Evolutionary conservation across 805 yeast species (phyloP).

Genomic region (Ogataea angusta): DNA sequence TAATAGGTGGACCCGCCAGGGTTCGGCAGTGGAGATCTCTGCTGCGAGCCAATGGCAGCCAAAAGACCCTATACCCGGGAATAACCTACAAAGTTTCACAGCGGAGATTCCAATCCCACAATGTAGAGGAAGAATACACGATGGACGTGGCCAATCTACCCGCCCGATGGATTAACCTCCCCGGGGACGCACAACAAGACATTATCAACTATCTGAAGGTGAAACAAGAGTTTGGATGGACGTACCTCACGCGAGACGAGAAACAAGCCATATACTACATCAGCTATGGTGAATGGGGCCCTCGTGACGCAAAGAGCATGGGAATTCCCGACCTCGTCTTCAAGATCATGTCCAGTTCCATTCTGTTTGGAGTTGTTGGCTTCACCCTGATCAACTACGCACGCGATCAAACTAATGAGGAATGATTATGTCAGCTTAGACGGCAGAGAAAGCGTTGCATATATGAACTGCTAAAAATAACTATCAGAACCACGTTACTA

Average conservation of each 20-base stretch:
- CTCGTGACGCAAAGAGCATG: conserved; percentile 38
- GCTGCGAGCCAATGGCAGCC: too few species aligned
- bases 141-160: conserved; percentile 33
- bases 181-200: conserved; percentile 35
- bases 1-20: background rate
- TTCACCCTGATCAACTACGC: conserved; percentile 33
- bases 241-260: conserved; percentile 44
- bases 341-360: conserved; percentile 31
- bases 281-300: conserved; percentile 64
- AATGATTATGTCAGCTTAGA: conserved; percentile 2
- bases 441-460: background rate
- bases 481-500: background rate
- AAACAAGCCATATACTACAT: conserved; percentile 57
- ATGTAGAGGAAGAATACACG: conserved; percentile 24
- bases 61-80: too few species aligned
- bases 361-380: conserved; percentile 34
- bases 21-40: too few species aligned
- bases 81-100: background rate
- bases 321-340: conserved; percentile 33
- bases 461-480: conserved; percentile 8
- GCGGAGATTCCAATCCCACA: background rate
- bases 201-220: conserved; percentile 35
- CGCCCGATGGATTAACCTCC: conserved; percentile 32
- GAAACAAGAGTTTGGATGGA: conserved; percentile 38
- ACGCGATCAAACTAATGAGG: conserved; percentile 21